Percentiles rank a stretch among this genome's conserved stretches.
Evolutionary conservation across 176 grass and related monocot species (phyloP).

Genomic region (Hordeum marinum): DNA sequence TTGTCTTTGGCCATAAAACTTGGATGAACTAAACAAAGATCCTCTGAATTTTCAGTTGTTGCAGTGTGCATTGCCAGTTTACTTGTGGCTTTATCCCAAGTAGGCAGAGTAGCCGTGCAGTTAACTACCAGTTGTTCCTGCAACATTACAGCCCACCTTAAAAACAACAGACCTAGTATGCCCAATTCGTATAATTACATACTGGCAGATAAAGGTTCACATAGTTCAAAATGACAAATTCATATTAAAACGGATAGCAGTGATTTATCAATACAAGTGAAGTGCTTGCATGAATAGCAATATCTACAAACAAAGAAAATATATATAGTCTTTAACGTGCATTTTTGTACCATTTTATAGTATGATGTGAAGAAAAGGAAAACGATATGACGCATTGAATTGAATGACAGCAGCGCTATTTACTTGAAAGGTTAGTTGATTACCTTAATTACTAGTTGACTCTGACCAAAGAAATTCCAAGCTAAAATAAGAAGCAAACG

Average conservation of each 20-base stretch:
- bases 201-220: not conserved
- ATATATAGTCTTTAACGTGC: not conserved
- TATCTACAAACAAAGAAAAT: not conserved
- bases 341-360: not conserved
- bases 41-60: slow-evolving; percentile 9
- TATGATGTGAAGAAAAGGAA: not conserved
- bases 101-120: slow-evolving; percentile 21
- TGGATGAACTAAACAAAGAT: slow-evolving; percentile 9
- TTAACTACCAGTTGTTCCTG: slow-evolving; percentile 63
- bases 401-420: not conserved
- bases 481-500: slow-evolving; percentile 44
- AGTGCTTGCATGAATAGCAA: not conserved
- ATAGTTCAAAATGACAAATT: not conserved
- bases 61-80: slow-evolving; percentile 19
- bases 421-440: not conserved
- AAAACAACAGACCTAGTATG: not conserved
- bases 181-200: not conserved
- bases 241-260: not conserved
- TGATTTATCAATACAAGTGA: not conserved
- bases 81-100: slow-evolving; percentile 52
- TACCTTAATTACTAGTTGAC: slow-evolving; percentile 59
- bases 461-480: slow-evolving; percentile 71
- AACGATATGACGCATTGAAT: not conserved
- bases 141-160: not conserved
- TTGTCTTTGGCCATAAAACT: slow-evolving; percentile 9